Conservation (phyloP, 164 flowering plant genomes). For the Umbilicus rupestris region DNA sequence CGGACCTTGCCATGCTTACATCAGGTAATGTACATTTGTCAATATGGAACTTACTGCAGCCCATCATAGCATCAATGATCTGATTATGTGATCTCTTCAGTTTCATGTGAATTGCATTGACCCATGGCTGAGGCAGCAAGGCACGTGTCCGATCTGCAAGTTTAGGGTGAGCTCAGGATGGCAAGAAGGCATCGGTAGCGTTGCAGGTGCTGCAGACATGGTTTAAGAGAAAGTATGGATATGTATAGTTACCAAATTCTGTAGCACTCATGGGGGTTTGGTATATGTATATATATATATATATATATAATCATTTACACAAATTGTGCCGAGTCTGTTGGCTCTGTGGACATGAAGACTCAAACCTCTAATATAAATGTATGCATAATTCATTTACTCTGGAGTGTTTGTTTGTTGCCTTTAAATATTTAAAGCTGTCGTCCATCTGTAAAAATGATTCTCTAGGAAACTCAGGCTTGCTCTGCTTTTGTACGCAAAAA, state of each 20-base stretch:
- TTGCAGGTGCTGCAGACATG: constrained; percentile 29
- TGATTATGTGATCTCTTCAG: constrained; percentile 23
- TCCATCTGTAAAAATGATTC: too few species aligned
- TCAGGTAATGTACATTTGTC: constrained; percentile 35
- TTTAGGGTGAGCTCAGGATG: constrained; percentile 37
- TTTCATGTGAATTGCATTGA: constrained; percentile 63
- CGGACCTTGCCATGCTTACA: constrained; percentile 92
- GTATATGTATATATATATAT: neutral
- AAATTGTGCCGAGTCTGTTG: neutral
- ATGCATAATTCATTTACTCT: too few species aligned
- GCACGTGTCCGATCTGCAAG: constrained; percentile 67
- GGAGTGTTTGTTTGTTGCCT: too few species aligned
- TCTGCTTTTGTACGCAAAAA: too few species aligned
- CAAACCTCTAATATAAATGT: too few species aligned
- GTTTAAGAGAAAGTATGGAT: constrained; percentile 19
- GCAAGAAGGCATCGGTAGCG: constrained; percentile 35
- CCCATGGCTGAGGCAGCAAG: constrained; percentile 67
- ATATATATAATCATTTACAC: neutral
- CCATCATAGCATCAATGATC: neutral
- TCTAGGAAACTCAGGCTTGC: too few species aligned
- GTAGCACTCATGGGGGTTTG: neutral
- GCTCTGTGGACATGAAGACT: too few species aligned
- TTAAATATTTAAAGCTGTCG: too few species aligned
- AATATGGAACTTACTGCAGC: neutral
- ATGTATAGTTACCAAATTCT: neutral